Conservation (phyloP, 768 basidiomycete genomes). For the Imleria badia region DNA sequence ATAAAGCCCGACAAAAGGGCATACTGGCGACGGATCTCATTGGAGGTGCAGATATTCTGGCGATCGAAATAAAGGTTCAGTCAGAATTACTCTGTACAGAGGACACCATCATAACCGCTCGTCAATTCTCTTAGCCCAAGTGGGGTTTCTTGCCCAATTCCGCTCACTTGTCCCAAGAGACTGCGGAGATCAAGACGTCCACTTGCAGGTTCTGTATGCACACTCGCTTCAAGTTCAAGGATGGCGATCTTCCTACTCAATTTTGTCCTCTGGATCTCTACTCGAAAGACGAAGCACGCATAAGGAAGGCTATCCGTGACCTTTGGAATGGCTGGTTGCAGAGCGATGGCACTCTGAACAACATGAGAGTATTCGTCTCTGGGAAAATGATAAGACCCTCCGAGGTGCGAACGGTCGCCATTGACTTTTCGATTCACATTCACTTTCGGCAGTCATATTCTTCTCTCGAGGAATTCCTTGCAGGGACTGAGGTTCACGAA, state of each 20-base stretch:
- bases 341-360: conserved; percentile 70
- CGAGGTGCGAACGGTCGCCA: conserved; percentile 44
- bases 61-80: conserved; percentile 89
- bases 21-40: conserved; percentile 83
- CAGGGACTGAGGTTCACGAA: conserved; percentile 40
- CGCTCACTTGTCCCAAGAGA: conserved; percentile 57
- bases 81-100: not conserved
- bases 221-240: conserved; percentile 47
- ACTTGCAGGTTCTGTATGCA: conserved; percentile 96
- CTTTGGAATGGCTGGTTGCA: conserved; percentile 75
- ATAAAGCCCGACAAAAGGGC: conserved; percentile 52
- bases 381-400: conserved; percentile 60
- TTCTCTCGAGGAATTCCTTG: conserved; percentile 16
- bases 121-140: conserved; percentile 67
- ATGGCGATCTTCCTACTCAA: conserved; percentile 32
- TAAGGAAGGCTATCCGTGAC: conserved; percentile 59
- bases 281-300: conserved; percentile 62
- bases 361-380: conserved; percentile 73
- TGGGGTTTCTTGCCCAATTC: conserved; percentile 88
- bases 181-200: conserved; percentile 56
- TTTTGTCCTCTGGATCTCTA: conserved; percentile 95
- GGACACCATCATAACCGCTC: conserved; percentile 1
- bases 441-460: conserved; percentile 4
- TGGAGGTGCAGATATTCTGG: conserved; percentile 53
- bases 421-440: conserved; percentile 2